Evolutionary conservation across 2,329 filamentous ascomycete genomes (phyloP).

Genomic region (Tolypocladium paradoxum): DNA sequence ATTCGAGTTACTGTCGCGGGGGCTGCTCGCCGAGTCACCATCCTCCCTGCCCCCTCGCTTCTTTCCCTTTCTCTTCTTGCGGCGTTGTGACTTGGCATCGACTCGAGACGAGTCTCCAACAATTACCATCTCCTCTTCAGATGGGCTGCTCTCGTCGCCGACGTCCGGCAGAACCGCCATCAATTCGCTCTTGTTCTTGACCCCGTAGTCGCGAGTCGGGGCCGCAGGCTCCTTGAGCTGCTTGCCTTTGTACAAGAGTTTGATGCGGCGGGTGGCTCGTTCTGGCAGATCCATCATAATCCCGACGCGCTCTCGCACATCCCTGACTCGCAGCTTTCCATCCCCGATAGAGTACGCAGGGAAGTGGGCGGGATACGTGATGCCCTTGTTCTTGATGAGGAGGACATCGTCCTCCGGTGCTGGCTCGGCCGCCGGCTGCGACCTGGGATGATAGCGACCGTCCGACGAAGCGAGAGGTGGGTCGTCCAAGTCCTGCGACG

Average conservation of each 20-base stretch:
- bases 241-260: slow-evolving; percentile 63
- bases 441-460: slow-evolving; percentile 30
- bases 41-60: slow-evolving; percentile 30
- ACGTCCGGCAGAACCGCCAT: slow-evolving; percentile 35
- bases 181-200: slow-evolving; percentile 51
- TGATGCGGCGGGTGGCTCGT: slow-evolving; percentile 40
- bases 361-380: slow-evolving; percentile 60
- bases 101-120: slow-evolving; percentile 31
- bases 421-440: slow-evolving; percentile 20
- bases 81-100: slow-evolving; percentile 23
- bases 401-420: slow-evolving; percentile 57
- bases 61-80: slow-evolving; percentile 29
- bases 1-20: slow-evolving; percentile 31
- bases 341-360: slow-evolving; percentile 66
- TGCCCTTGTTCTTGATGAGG: slow-evolving; percentile 55
- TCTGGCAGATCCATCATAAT: slow-evolving; percentile 54
- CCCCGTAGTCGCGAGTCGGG: slow-evolving; percentile 47
- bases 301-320: slow-evolving; percentile 57
- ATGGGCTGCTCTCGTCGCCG: slow-evolving; percentile 21
- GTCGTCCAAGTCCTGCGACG: slow-evolving; percentile 57
- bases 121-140: slow-evolving; percentile 33
- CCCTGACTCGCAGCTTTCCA: slow-evolving; percentile 55
- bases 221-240: slow-evolving; percentile 55
- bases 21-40: slow-evolving; percentile 31
- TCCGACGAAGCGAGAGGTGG: slow-evolving; percentile 23